These are phyloP conservation scores for Hypoxylon sp. DNA, from an alignment of 2,329 filamentous ascomycete genomes.

Conservation along the genomic window DNA sequence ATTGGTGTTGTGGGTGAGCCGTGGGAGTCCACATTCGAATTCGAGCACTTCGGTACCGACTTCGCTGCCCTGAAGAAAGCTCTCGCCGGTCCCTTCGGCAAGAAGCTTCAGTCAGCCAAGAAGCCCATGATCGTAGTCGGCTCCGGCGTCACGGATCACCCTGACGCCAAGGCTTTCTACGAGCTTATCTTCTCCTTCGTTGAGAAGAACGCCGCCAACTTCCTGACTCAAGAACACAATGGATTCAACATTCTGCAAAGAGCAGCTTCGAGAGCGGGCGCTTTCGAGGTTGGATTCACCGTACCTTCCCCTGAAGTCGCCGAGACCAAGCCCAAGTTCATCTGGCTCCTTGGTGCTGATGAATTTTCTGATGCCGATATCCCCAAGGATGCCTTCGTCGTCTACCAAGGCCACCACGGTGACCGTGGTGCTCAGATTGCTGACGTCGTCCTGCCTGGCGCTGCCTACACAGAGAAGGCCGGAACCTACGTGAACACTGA, in stretches of 20 bases:
- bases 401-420: slow-evolving; percentile 99
- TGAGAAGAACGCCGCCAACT: slow-evolving; percentile 92
- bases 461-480: slow-evolving; percentile 96
- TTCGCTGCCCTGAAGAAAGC: slow-evolving; percentile 86
- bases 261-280: slow-evolving; percentile 90
- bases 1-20: slow-evolving; percentile 91
- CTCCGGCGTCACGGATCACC: slow-evolving; percentile 90
- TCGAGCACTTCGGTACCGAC: slow-evolving; percentile 88
- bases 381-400: slow-evolving; percentile 94
- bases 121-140: slow-evolving; percentile 97
- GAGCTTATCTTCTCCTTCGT: slow-evolving; percentile 92
- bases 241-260: slow-evolving; percentile 98
- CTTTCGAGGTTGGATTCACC: slow-evolving; percentile 96
- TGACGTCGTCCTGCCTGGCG: slow-evolving; percentile 92
- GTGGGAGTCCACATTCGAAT: slow-evolving; percentile 96
- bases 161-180: slow-evolving; percentile 92
- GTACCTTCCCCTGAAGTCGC: slow-evolving; percentile 86
- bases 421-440: slow-evolving; percentile 93
- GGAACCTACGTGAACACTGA: slow-evolving; percentile 98
- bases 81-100: slow-evolving; percentile 88
- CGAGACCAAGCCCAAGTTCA: slow-evolving; percentile 89
- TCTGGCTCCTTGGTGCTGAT: slow-evolving; percentile 97
- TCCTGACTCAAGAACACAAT: slow-evolving; percentile 92
- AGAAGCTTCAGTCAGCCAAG: slow-evolving; percentile 90
- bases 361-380: slow-evolving; percentile 89